Percentiles rank a stretch among this genome's conserved stretches.
Evolutionary conservation across 1,139 yeast species (phyloP).

Genomic region (Candida labiduridarum): DNA sequence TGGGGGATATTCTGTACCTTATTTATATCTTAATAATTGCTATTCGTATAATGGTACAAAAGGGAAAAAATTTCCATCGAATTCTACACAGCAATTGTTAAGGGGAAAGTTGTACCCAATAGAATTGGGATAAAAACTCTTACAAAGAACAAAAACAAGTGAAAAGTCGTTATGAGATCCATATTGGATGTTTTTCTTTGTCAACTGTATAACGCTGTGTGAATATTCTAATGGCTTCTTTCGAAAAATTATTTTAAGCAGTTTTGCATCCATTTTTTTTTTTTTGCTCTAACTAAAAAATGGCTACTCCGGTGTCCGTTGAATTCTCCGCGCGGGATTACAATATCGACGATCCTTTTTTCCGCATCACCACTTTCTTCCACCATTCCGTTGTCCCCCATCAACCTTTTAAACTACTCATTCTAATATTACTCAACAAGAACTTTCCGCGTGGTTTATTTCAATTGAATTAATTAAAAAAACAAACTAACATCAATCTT

Average conservation of each 20-base stretch:
- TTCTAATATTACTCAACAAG: background rate
- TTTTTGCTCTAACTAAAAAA: background rate
- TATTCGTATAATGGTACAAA: background rate
- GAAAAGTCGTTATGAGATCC: background rate
- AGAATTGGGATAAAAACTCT: background rate
- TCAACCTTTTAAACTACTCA: background rate
- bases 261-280: background rate
- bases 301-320: background rate
- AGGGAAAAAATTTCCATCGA: background rate
- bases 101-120: background rate
- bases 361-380: background rate
- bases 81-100: background rate
- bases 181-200: background rate
- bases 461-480: background rate
- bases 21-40: background rate
- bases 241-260: background rate
- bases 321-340: background rate
- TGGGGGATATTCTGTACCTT: background rate
- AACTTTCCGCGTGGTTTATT: background rate
- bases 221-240: constrained; percentile 1
- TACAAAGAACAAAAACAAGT: background rate
- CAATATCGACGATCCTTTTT: background rate
- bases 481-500: background rate
- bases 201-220: background rate
- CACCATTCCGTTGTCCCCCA: background rate